Evolutionary conservation across 257 asterid genomes (phyloP).

Genomic region (Capsicum rhomboideum): DNA sequence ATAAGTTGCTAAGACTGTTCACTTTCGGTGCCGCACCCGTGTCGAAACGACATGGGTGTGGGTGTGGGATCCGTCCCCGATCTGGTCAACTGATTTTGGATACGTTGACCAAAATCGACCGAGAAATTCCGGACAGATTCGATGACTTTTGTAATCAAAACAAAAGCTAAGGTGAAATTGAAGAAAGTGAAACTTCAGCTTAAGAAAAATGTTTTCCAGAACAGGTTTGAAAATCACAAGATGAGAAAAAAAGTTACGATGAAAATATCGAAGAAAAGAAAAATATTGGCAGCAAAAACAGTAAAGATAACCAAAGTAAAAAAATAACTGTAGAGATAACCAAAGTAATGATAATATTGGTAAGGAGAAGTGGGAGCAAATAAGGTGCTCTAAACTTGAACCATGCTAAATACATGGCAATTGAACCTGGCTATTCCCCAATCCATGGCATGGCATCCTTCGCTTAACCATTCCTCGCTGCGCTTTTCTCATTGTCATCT

Average conservation of each 20-base stretch:
- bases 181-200: no score
- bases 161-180: no score
- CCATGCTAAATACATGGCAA: background rate
- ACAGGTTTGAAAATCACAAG: background rate
- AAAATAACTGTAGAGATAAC: background rate
- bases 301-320: background rate
- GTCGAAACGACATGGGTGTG: no score
- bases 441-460: background rate
- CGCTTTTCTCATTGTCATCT: background rate
- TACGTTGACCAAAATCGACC: no score
- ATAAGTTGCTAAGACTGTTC: no score
- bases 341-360: background rate
- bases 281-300: background rate
- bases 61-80: no score
- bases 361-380: background rate
- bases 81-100: no score
- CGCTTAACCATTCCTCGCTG: background rate
- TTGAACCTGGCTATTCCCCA: background rate
- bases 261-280: background rate
- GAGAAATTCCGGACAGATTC: no score
- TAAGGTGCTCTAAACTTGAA: background rate
- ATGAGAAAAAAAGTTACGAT: background rate
- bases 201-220: background rate
- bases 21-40: no score
- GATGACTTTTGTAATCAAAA: no score